Evolutionary conservation across 2,329 filamentous ascomycete genomes (phyloP).

Genomic region (Beauveria sp.): DNA sequence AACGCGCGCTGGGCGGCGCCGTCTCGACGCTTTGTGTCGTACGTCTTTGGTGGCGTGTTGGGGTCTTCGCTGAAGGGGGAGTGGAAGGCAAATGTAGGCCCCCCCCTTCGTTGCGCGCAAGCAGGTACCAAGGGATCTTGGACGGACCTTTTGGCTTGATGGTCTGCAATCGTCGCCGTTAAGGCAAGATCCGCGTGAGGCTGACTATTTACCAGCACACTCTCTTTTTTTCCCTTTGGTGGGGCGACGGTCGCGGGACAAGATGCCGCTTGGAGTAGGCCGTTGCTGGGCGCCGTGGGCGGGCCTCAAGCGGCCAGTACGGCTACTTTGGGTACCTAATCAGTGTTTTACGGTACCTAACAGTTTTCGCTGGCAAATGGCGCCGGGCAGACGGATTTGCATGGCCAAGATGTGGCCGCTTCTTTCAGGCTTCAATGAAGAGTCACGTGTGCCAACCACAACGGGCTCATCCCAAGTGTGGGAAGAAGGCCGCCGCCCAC

Average conservation of each 20-base stretch:
- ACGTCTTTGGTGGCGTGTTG: not conserved
- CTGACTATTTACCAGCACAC: not conserved
- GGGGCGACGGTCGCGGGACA: not conserved
- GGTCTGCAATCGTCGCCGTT: not conserved
- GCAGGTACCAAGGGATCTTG: constrained; percentile 3
- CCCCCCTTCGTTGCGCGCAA: constrained; percentile 11
- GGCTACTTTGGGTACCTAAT: too few relatives aligned
- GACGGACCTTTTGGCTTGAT: not conserved
- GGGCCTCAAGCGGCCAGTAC: not conserved
- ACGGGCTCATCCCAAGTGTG: not conserved
- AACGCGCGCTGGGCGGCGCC: not conserved
- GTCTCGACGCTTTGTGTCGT: not conserved
- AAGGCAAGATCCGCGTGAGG: not conserved
- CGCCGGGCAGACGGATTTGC: not conserved
- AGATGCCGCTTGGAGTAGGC: not conserved
- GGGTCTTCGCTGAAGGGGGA: constrained; percentile 4
- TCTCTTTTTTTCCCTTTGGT: not conserved
- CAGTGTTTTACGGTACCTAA: too few relatives aligned
- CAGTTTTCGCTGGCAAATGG: not conserved
- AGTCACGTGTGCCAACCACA: not conserved
- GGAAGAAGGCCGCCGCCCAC: not conserved
- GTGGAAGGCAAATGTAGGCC: constrained; percentile 7
- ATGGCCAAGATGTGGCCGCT: not conserved
- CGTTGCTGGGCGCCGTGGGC: not conserved
- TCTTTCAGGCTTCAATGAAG: not conserved